Percentiles rank a stretch among this genome's conserved stretches.
Conservation (phyloP, 1,139 yeast species). For the Nadsonia commutata region DNA sequence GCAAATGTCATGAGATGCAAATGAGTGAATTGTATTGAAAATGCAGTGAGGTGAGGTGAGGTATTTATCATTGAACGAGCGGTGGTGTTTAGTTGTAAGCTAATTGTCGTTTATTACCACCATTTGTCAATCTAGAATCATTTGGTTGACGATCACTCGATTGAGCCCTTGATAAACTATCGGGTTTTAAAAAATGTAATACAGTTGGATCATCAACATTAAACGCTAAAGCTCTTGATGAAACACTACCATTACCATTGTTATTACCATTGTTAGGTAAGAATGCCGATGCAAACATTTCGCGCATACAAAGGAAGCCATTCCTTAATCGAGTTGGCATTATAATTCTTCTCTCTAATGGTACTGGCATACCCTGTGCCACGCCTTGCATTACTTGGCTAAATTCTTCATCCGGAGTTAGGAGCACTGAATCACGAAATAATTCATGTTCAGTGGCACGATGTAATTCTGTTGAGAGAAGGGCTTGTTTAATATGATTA, state of each 20-base stretch:
- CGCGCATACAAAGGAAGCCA: constrained; percentile 59
- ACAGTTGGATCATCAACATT: constrained; percentile 5
- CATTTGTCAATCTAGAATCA: too few species aligned
- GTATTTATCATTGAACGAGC: too few species aligned
- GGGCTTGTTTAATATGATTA: constrained; percentile 66
- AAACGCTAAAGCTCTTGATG: constrained; percentile 6
- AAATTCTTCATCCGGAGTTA: constrained; percentile 49
- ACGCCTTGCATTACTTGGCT: constrained; percentile 82
- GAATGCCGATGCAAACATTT: constrained; percentile 23
- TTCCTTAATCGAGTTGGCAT: constrained; percentile 58
- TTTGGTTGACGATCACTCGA: too few species aligned
- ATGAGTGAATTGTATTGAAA: too few species aligned
- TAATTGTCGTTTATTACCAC: too few species aligned
- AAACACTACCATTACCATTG: constrained; percentile 5
- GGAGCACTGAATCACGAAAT: constrained; percentile 15
- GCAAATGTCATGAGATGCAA: too few species aligned
- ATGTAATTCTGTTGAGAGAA: constrained; percentile 20
- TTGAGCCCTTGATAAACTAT: constrained; percentile 2
- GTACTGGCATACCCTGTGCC: constrained; percentile 61
- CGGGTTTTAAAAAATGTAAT: constrained; percentile 1
- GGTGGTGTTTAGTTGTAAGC: too few species aligned
- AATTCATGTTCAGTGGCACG: constrained; percentile 21
- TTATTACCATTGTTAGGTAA: background rate
- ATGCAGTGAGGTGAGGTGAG: too few species aligned
- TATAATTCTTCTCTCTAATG: constrained; percentile 60